Conservation (phyloP, 208 protist genomes). For the Herpetomonas muscarum region DNA sequence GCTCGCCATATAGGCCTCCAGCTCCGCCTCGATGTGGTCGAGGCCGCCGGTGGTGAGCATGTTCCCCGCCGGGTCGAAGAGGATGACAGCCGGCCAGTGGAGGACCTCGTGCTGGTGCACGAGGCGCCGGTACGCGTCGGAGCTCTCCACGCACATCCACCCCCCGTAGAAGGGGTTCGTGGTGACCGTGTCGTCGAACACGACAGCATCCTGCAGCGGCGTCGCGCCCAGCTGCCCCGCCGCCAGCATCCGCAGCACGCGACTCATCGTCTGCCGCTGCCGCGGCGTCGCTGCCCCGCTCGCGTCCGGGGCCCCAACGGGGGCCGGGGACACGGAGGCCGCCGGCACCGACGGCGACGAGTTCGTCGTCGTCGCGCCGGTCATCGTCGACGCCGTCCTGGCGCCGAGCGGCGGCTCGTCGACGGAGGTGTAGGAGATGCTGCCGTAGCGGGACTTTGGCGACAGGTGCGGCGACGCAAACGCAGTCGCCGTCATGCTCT, state of each 20-base stretch:
- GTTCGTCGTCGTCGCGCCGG: too few species aligned
- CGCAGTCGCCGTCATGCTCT: neutral
- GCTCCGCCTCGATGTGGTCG: slow-evolving; percentile 53
- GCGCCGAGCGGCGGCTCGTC: neutral
- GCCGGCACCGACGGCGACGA: neutral
- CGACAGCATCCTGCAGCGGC: slow-evolving; percentile 21
- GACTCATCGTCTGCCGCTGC: neutral
- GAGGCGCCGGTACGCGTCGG: slow-evolving; percentile 47
- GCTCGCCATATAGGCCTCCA: slow-evolving; percentile 19
- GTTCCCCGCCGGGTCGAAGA: slow-evolving; percentile 51
- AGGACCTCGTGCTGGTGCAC: slow-evolving; percentile 37
- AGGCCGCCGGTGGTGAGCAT: slow-evolving; percentile 43
- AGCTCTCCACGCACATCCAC: slow-evolving; percentile 61
- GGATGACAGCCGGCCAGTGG: slow-evolving; percentile 56
- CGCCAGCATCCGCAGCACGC: slow-evolving; percentile 5
- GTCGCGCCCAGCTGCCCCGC: slow-evolving; percentile 15
- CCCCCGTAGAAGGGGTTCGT: slow-evolving; percentile 54
- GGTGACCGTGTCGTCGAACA: slow-evolving; percentile 32
- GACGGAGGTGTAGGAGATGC: neutral
- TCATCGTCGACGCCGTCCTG: neutral
- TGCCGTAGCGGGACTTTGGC: neutral
- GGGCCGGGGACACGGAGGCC: neutral
- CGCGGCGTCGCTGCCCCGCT: too few species aligned
- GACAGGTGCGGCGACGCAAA: too few species aligned
- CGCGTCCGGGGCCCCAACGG: too few species aligned